These are phyloP conservation scores for Fonsecaea pedrosoi DNA, from an alignment of 2,329 filamentous ascomycete genomes.

Conservation along the genomic window DNA sequence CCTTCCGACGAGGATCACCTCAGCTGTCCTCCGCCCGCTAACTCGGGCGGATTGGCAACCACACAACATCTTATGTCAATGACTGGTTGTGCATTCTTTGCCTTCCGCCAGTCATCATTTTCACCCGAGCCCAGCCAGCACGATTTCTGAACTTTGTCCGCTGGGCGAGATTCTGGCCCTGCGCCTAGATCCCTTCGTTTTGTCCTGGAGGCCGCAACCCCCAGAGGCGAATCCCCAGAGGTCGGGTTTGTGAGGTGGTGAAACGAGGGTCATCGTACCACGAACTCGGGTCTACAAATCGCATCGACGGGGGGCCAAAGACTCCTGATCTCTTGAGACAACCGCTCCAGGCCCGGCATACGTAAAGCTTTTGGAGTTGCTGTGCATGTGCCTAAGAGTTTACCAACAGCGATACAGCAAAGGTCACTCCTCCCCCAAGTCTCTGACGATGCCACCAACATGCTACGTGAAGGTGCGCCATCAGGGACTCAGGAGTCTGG, in stretches of 20 bases:
- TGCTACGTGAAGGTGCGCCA: slow-evolving; percentile 27
- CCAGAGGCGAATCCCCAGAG: neutral
- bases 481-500: slow-evolving; percentile 19
- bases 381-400: slow-evolving; percentile 19
- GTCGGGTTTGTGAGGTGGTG: slow-evolving; percentile 17
- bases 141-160: slow-evolving; percentile 18
- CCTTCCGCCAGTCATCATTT: slow-evolving; percentile 33
- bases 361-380: slow-evolving; percentile 10
- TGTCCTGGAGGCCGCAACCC: neutral
- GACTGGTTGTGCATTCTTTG: slow-evolving; percentile 37
- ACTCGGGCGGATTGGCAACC: slow-evolving; percentile 36
- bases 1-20: slow-evolving; percentile 34
- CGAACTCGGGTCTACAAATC: slow-evolving; percentile 36
- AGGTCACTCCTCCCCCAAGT: slow-evolving; percentile 15
- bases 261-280: slow-evolving; percentile 29
- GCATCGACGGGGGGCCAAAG: slow-evolving; percentile 17
- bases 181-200: neutral
- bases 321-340: slow-evolving; percentile 31
- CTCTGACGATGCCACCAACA: slow-evolving; percentile 24
- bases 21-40: slow-evolving; percentile 36
- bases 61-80: slow-evolving; percentile 21
- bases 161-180: slow-evolving; percentile 10
- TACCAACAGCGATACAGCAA: slow-evolving; percentile 23
- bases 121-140: slow-evolving; percentile 19
- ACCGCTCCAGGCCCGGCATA: slow-evolving; percentile 16